phyloP scores from a whole-genome alignment of 495 filamentous ascomycete species.

The Aspergillus saccharolyticus region DNA sequence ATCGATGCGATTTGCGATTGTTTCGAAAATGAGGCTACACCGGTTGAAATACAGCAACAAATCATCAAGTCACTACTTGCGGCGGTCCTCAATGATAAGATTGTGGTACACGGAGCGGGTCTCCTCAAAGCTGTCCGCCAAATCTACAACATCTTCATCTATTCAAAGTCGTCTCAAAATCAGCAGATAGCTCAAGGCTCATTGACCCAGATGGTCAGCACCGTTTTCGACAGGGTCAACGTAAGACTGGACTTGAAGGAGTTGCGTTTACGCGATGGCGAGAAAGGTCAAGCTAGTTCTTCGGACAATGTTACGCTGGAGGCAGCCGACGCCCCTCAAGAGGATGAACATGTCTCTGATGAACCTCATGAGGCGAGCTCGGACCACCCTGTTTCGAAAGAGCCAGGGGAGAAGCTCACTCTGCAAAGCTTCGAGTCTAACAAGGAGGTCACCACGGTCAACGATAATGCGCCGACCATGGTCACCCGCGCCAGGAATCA shows the following conservation, averaged over 20 bases:
- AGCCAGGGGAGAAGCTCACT: constrained; percentile 76
- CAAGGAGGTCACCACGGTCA: constrained; percentile 88
- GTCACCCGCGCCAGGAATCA: constrained; percentile 71
- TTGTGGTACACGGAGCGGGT: constrained; percentile 95
- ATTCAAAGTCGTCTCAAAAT: constrained; percentile 84
- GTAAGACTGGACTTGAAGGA: constrained; percentile 84
- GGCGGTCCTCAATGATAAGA: constrained; percentile 95
- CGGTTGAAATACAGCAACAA: constrained; percentile 86
- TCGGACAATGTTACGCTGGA: constrained; percentile 37
- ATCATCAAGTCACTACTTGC: constrained; percentile 96
- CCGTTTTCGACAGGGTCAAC: constrained; percentile 93
- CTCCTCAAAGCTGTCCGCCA: constrained; percentile 96
- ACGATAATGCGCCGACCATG: constrained; percentile 87
- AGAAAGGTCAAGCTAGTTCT: constrained; percentile 27
- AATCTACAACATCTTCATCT: constrained; percentile 97
- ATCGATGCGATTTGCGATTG: constrained; percentile 99
- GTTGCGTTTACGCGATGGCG: constrained; percentile 47
- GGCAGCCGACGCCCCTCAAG: constrained; percentile 29
- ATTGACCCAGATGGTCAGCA: constrained; percentile 96
- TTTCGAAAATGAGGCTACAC: constrained; percentile 92
- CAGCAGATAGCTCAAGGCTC: constrained; percentile 97
- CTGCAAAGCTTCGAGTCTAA: constrained; percentile 91
- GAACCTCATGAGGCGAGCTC: constrained; percentile 43
- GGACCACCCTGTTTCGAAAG: constrained; percentile 53
- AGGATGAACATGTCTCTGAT: constrained; percentile 46